A percentile compares a stretch with the other conserved stretches of the same genome.
Evolutionary conservation across 352 stramenopile genomes (phyloP).

Genomic region (Phytopythium helicoides): DNA sequence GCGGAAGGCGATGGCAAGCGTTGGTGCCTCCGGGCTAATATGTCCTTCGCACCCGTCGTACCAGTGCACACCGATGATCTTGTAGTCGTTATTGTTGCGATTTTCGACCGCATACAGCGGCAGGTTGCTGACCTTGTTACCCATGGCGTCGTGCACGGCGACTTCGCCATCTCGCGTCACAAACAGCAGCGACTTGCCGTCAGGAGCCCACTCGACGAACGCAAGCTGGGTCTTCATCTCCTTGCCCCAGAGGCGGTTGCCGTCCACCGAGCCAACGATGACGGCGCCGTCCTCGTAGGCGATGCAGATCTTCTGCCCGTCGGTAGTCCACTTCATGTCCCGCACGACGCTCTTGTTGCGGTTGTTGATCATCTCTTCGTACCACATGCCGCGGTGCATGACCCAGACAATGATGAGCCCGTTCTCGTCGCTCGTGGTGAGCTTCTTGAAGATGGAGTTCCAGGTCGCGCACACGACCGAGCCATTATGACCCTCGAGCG

Average conservation of each 20-base stretch:
- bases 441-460: constrained; percentile 94
- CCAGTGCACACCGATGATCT: constrained; percentile 82
- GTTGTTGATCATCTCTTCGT: constrained; percentile 98
- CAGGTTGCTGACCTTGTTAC: constrained; percentile 83
- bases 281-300: constrained; percentile 94
- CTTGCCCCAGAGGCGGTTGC: constrained; percentile 93
- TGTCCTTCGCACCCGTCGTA: constrained; percentile 88
- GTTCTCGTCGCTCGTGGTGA: constrained; percentile 94
- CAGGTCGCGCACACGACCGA: constrained; percentile 90
- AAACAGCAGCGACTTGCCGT: constrained; percentile 88
- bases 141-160: constrained; percentile 83
- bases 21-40: constrained; percentile 85
- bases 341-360: constrained; percentile 92
- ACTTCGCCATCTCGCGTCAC: constrained; percentile 84
- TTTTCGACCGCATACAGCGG: constrained; percentile 75
- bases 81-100: constrained; percentile 48
- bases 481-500: constrained; percentile 91
- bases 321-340: constrained; percentile 94
- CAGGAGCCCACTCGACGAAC: constrained; percentile 93
- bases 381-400: constrained; percentile 92
- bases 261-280: constrained; percentile 93
- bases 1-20: constrained; percentile 89
- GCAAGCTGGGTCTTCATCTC: constrained; percentile 90
- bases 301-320: constrained; percentile 95
- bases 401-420: constrained; percentile 97